A percentile compares a stretch with the other conserved stretches of the same genome.
These are phyloP conservation scores for Neurospora sublineolata DNA, from an alignment of 495 filamentous ascomycete genomes.

Conservation along the genomic window DNA sequence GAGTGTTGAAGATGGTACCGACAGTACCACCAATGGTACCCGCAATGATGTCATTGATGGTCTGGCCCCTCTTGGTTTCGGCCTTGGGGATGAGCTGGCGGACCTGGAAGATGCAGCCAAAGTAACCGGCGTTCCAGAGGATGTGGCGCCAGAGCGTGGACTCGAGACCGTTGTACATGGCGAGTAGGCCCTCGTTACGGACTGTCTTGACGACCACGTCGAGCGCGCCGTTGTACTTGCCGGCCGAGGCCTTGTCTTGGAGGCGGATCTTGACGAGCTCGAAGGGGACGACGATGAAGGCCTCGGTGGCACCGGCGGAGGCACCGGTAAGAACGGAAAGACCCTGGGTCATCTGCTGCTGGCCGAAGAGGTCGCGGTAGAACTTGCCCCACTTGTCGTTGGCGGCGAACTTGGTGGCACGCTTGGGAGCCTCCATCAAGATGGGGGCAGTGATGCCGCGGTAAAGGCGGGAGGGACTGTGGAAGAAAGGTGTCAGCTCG, in stretches of 20 bases:
- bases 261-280: conserved; percentile 94
- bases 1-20: conserved; percentile 90
- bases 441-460: conserved; percentile 93
- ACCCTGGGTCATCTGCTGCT: conserved; percentile 75
- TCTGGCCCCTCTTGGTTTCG: conserved; percentile 68
- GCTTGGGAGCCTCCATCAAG: conserved; percentile 97
- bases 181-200: conserved; percentile 68
- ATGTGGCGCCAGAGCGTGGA: conserved; percentile 94
- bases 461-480: conserved; percentile 77
- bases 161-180: conserved; percentile 93
- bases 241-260: conserved; percentile 87
- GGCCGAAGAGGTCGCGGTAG: conserved; percentile 74
- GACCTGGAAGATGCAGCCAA: conserved; percentile 96
- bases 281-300: conserved; percentile 83
- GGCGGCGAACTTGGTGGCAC: conserved; percentile 96
- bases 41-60: conserved; percentile 75
- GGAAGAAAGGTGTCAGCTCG: conserved; percentile 8
- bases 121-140: conserved; percentile 96
- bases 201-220: conserved; percentile 79
- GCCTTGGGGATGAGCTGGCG: conserved; percentile 67
- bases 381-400: conserved; percentile 96
- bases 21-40: conserved; percentile 81
- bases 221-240: conserved; percentile 87
- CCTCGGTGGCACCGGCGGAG: conserved; percentile 87
- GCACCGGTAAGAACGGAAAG: conserved; percentile 88